A percentile compares a stretch with the other conserved stretches of the same genome.
Evolutionary conservation across 352 stramenopile genomes (phyloP).

Genomic region (Globisporangium ultimum): DNA sequence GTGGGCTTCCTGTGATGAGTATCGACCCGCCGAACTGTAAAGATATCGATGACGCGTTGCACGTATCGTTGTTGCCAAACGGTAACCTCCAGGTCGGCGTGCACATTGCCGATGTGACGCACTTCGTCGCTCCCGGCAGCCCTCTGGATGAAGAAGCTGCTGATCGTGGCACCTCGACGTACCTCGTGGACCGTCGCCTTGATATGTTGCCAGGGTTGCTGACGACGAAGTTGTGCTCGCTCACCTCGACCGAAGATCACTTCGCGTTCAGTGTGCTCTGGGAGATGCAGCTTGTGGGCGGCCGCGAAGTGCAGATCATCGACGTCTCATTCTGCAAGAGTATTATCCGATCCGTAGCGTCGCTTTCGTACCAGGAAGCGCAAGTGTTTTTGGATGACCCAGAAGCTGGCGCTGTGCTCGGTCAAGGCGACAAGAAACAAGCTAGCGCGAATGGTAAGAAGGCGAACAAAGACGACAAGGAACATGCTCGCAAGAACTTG

Average conservation of each 20-base stretch:
- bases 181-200: conserved; percentile 97
- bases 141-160: conserved; percentile 95
- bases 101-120: conserved; percentile 99
- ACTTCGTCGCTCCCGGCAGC: conserved; percentile 95
- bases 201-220: conserved; percentile 98
- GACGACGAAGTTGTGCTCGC: conserved; percentile 97
- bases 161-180: conserved; percentile 93
- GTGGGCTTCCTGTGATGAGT: conserved; percentile 91
- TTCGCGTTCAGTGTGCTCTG: conserved; percentile 83
- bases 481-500: conserved; percentile 40
- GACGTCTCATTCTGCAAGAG: conserved; percentile 97
- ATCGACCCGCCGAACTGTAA: conserved; percentile 90
- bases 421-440: conserved; percentile 11
- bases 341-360: conserved; percentile 96
- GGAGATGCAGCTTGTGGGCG: conserved; percentile 62
- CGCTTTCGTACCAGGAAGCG: conserved; percentile 97
- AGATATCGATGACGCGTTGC: conserved; percentile 99
- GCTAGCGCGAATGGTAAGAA: conserved; percentile 4
- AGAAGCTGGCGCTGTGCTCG: conserved; percentile 43
- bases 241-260: conserved; percentile 79
- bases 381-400: conserved; percentile 94
- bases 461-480: conserved; percentile 29
- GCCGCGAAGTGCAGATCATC: conserved; percentile 87
- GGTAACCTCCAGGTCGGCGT: conserved; percentile 93
- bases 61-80: conserved; percentile 91